Percentiles rank a stretch among this genome's conserved stretches.
Conservation (phyloP, 176 grass and related monocot genomes). For the Phragmites australis region DNA sequence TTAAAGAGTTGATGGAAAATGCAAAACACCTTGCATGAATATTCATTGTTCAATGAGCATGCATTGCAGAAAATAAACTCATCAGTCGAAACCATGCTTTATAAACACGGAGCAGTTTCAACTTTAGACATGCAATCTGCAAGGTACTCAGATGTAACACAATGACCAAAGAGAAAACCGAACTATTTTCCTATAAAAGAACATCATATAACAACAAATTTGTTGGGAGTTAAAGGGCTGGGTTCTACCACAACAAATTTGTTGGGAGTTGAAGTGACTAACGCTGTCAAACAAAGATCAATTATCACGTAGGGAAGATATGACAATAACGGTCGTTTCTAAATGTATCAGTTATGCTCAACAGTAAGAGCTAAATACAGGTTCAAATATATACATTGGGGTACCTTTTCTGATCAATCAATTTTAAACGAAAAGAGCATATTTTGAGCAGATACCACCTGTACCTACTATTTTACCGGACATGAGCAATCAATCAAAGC, state of each 20-base stretch:
- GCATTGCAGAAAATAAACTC: slow-evolving; percentile 1
- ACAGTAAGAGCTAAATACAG: slow-evolving; percentile 5
- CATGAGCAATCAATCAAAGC: background rate
- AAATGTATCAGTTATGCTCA: background rate
- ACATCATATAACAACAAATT: background rate
- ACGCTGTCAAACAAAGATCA: background rate
- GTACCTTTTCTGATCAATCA: background rate
- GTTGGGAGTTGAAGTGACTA: background rate
- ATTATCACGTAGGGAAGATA: background rate
- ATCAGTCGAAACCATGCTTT: background rate
- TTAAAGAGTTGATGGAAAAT: slow-evolving; percentile 5
- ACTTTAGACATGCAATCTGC: background rate
- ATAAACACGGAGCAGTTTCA: background rate
- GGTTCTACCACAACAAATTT: background rate
- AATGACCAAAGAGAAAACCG: slow-evolving; percentile 12
- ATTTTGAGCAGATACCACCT: background rate
- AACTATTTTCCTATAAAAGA: background rate
- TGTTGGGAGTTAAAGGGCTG: background rate
- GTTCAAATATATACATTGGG: background rate
- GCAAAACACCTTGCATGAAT: background rate
- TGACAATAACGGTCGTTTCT: background rate
- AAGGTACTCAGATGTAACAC: background rate
- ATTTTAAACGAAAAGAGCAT: background rate
- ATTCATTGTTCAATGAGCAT: background rate
- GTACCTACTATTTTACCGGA: background rate